phyloP scores from a whole-genome alignment of 306 rosid species.

The Prunus campanulata region DNA sequence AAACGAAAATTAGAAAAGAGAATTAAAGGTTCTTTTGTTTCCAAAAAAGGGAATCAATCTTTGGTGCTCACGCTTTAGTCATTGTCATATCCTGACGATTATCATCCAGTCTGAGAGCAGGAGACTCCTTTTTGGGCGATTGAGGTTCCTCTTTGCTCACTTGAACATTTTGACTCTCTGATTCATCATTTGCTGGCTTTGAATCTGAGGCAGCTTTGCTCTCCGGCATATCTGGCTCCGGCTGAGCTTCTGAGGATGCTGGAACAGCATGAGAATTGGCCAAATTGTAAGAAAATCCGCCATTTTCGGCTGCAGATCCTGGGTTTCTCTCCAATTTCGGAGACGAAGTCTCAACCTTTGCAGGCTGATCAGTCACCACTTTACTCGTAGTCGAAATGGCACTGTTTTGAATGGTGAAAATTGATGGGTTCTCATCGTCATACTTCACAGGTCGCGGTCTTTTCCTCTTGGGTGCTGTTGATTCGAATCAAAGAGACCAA shows the following conservation, averaged over 20 bases:
- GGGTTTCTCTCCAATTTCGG: constrained; percentile 45
- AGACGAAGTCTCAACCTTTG: constrained; percentile 42
- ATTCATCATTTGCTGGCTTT: constrained; percentile 44
- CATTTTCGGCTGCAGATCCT: constrained; percentile 61
- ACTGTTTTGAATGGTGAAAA: constrained; percentile 42
- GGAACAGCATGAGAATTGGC: constrained; percentile 29
- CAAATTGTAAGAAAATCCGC: constrained; percentile 25
- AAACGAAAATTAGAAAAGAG: constrained; percentile 11
- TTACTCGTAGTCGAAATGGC: constrained; percentile 49
- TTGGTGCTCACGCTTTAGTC: constrained; percentile 74
- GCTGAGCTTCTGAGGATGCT: constrained; percentile 34
- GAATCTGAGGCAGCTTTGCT: constrained; percentile 34
- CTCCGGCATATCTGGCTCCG: constrained; percentile 51
- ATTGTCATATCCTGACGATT: constrained; percentile 54
- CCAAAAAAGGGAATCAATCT: constrained; percentile 5
- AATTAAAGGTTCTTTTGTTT: not conserved
- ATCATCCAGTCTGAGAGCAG: constrained; percentile 50
- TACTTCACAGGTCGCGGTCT: constrained; percentile 72
- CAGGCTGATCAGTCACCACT: constrained; percentile 47
- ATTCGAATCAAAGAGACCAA: constrained; percentile 7
- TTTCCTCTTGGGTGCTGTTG: constrained; percentile 86
- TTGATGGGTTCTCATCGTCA: constrained; percentile 55
- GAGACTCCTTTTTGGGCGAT: constrained; percentile 72
- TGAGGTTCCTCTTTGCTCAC: constrained; percentile 56
- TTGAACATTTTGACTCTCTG: constrained; percentile 47